These are phyloP conservation scores for Tulasnella calospora DNA, from an alignment of 768 basidiomycete genomes.

Conservation along the genomic window DNA sequence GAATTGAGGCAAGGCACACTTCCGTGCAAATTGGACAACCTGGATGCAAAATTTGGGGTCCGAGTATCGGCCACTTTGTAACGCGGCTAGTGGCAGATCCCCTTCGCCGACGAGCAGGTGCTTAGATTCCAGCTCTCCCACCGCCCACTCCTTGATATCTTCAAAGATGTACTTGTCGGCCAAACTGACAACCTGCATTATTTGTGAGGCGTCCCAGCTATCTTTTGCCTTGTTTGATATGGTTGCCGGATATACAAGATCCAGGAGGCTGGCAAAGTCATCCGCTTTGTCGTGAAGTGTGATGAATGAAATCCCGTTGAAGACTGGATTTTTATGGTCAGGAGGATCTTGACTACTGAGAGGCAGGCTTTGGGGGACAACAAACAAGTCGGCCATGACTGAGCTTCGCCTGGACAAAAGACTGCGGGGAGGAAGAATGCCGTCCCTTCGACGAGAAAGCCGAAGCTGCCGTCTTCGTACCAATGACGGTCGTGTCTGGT, in stretches of 20 bases:
- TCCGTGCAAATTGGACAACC: background rate
- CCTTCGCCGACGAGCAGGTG: background rate
- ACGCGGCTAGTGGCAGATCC: background rate
- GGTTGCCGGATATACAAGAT: background rate
- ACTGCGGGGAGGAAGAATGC: background rate
- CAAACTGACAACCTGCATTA: background rate
- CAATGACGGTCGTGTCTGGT: background rate
- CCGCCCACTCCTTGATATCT: background rate
- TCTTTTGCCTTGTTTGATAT: background rate
- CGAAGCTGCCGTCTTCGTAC: slow-evolving; percentile 14
- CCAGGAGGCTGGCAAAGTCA: background rate
- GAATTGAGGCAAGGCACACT: background rate
- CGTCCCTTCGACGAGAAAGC: background rate
- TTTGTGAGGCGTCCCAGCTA: background rate
- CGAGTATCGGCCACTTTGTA: background rate
- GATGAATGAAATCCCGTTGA: background rate
- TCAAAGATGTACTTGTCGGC: background rate
- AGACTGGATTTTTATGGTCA: too few relatives aligned
- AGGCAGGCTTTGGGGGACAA: background rate
- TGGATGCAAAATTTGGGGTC: background rate
- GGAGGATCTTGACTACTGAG: background rate
- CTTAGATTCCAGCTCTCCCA: background rate
- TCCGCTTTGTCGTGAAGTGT: background rate
- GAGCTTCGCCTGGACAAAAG: background rate
- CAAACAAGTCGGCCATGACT: background rate